Evolutionary conservation across 768 basidiomycete species (phyloP).

Genomic region (Mycena rebaudengoi): DNA sequence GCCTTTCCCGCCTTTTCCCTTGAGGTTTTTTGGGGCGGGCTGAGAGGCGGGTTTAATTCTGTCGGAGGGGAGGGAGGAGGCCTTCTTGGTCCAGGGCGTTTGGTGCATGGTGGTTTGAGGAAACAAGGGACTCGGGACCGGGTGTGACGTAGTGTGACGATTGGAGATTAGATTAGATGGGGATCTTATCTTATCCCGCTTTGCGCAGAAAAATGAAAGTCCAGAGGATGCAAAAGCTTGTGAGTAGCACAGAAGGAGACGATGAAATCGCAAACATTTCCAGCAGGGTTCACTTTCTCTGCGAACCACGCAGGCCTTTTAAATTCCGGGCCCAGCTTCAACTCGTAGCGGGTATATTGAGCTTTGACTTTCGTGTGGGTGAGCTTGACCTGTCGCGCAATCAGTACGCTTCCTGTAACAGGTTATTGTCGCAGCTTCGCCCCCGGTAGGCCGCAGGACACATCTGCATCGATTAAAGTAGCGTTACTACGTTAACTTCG

Average conservation of each 20-base stretch:
- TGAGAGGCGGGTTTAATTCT: slow-evolving; percentile 49
- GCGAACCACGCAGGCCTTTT: slow-evolving; percentile 79
- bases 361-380: slow-evolving; percentile 65
- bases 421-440: slow-evolving; percentile 10
- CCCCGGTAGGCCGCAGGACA: slow-evolving; percentile 71
- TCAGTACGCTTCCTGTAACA: background rate
- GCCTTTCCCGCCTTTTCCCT: slow-evolving; percentile 49
- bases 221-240: too few species aligned
- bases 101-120: slow-evolving; percentile 46
- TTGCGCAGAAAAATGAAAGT: too few species aligned
- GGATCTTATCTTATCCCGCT: too few species aligned
- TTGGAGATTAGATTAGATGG: too few species aligned
- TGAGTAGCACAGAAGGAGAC: too few species aligned
- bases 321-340: slow-evolving; percentile 68
- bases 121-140: too few species aligned
- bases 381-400: slow-evolving; percentile 59
- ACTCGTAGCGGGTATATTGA: slow-evolving; percentile 58
- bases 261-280: slow-evolving; percentile 57
- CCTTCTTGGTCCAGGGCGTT: slow-evolving; percentile 53
- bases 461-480: slow-evolving; percentile 43
- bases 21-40: slow-evolving; percentile 32
- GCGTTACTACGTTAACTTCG: too few species aligned
- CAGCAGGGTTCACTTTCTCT: slow-evolving; percentile 70
- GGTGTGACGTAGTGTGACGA: too few species aligned
- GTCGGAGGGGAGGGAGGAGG: slow-evolving; percentile 64